These are phyloP conservation scores for Neurospora sp. DNA, from an alignment of 495 filamentous ascomycete genomes.

Conservation along the genomic window DNA sequence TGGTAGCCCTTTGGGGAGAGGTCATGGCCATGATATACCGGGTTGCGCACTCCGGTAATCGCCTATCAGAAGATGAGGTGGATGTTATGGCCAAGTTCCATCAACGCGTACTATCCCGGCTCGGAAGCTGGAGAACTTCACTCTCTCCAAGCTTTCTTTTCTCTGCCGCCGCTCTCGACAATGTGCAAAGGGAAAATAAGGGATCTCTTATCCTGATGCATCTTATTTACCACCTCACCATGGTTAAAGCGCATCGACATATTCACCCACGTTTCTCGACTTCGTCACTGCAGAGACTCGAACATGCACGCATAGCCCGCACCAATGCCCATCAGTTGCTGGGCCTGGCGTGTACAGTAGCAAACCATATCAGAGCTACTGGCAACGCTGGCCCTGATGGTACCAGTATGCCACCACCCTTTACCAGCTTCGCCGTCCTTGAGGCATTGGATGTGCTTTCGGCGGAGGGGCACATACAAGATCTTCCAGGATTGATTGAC, in stretches of 20 bases:
- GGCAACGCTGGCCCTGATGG: slow-evolving; percentile 1
- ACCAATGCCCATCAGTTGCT: slow-evolving; percentile 5
- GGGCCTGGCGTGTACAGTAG: slow-evolving; percentile 12
- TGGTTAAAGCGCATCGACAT: slow-evolving; percentile 54
- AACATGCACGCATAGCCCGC: slow-evolving; percentile 9
- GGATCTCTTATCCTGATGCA: slow-evolving; percentile 51
- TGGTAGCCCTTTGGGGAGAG: slow-evolving; percentile 55
- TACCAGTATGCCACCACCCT: slow-evolving; percentile 10
- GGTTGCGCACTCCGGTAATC: slow-evolving; percentile 34
- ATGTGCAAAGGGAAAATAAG: slow-evolving; percentile 8
- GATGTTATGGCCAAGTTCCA: slow-evolving; percentile 41
- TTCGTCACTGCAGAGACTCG: not conserved
- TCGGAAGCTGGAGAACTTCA: slow-evolving; percentile 43
- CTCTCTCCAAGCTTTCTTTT: slow-evolving; percentile 35
- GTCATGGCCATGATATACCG: slow-evolving; percentile 50
- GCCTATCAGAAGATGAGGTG: not conserved
- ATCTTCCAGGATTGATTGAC: slow-evolving; percentile 14
- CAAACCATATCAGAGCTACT: not conserved
- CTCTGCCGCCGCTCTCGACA: slow-evolving; percentile 41
- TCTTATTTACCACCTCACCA: slow-evolving; percentile 48
- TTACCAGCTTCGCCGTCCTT: slow-evolving; percentile 14
- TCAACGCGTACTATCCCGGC: slow-evolving; percentile 31
- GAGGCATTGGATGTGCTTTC: slow-evolving; percentile 20
- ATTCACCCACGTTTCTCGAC: slow-evolving; percentile 16
- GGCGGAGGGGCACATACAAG: slow-evolving; percentile 11